Evolutionary conservation across 768 basidiomycete genomes (phyloP).

Genomic region (Porphyrellus cyaneotinctus): DNA sequence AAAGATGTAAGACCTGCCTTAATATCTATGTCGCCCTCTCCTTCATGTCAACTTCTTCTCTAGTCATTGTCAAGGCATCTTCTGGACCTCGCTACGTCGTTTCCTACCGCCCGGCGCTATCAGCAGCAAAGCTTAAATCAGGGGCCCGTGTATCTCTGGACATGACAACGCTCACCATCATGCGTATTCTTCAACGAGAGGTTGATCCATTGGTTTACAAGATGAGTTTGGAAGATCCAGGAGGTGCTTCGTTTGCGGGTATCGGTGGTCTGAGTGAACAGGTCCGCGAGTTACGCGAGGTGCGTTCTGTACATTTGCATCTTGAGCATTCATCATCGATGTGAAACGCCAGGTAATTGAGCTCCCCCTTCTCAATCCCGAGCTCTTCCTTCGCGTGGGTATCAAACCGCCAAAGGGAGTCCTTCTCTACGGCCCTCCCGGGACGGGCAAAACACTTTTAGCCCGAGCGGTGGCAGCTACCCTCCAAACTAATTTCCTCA

Average conservation of each 20-base stretch:
- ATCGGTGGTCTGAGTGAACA: conserved; percentile 96
- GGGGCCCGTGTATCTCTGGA: conserved; percentile 96
- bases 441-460: conserved; percentile 93
- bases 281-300: conserved; percentile 94
- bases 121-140: conserved; percentile 86
- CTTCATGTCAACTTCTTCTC: background rate
- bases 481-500: conserved; percentile 93
- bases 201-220: conserved; percentile 99
- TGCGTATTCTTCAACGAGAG: conserved; percentile 96
- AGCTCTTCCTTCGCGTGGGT: conserved; percentile 91
- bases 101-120: conserved; percentile 89
- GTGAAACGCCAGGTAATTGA: conserved; percentile 73
- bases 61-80: conserved; percentile 98
- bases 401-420: conserved; percentile 97
- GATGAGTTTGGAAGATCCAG: conserved; percentile 98
- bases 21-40: background rate
- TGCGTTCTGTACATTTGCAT: conserved; percentile 31
- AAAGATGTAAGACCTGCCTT: conserved; percentile 68
- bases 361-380: conserved; percentile 88
- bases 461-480: conserved; percentile 96
- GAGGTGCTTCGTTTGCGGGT: conserved; percentile 91
- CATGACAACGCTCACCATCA: conserved; percentile 98
- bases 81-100: conserved; percentile 98
- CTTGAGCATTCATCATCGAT: background rate
- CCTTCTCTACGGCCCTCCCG: conserved; percentile 92